A percentile compares a stretch with the other conserved stretches of the same genome.
Evolutionary conservation across 345 rosid genomes (phyloP).

Genomic region (Euclidium syriacum): DNA sequence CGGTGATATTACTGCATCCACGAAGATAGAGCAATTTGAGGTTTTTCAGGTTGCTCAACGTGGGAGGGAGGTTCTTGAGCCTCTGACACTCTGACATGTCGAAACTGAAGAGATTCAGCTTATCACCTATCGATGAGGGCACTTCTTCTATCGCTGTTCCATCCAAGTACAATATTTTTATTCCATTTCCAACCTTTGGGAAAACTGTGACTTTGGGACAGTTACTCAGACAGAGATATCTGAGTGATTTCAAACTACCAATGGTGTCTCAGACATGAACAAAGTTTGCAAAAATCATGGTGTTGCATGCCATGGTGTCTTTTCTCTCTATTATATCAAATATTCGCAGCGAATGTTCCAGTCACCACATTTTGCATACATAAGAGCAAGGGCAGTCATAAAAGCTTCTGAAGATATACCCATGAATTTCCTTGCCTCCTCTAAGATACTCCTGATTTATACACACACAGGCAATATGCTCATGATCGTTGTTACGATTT

Average conservation of each 20-base stretch:
- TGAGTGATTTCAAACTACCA: constrained; percentile 11
- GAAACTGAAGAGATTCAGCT: background rate
- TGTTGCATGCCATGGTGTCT: too few relatives aligned
- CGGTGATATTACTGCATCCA: constrained; percentile 17
- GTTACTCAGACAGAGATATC: background rate
- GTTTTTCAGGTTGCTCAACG: constrained; percentile 6
- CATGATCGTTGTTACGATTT: too few relatives aligned
- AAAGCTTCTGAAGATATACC: too few relatives aligned
- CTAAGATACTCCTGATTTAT: too few relatives aligned
- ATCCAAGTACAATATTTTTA: background rate
- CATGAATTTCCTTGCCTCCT: too few relatives aligned
- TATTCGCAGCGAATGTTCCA: too few relatives aligned
- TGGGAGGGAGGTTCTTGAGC: background rate
- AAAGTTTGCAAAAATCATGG: too few relatives aligned
- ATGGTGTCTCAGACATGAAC: too few relatives aligned
- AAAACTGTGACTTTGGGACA: constrained; percentile 14
- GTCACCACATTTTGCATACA: too few relatives aligned
- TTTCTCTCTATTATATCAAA: too few relatives aligned
- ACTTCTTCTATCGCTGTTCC: constrained; percentile 15
- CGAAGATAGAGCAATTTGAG: constrained; percentile 18
- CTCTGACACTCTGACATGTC: constrained; percentile 14
- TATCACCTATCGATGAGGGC: constrained; percentile 15
- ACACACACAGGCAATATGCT: too few relatives aligned
- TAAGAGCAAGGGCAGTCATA: too few relatives aligned
- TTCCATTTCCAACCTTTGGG: constrained; percentile 6